Conservation (phyloP, 345 rosid genomes). For the Moringa oleifera region DNA sequence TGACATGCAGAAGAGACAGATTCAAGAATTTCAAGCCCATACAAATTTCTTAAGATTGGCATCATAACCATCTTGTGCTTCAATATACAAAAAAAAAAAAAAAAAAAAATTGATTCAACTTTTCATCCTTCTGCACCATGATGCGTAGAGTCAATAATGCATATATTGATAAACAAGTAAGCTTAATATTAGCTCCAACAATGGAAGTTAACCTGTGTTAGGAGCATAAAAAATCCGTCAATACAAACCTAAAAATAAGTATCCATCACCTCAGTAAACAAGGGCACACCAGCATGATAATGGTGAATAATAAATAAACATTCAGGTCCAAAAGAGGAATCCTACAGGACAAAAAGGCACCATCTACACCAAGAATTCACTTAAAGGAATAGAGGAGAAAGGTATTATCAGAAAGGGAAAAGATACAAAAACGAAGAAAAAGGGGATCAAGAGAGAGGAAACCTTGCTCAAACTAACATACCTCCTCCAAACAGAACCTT, state of each 20-base stretch:
- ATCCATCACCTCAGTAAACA: background rate
- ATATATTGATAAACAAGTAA: background rate
- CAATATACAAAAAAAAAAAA: too few species aligned
- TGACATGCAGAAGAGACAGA: too few species aligned
- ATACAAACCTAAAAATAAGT: background rate
- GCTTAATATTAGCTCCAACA: background rate
- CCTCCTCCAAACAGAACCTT: conserved; percentile 62
- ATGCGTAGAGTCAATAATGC: too few species aligned
- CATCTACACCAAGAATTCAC: too few species aligned
- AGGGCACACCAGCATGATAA: background rate
- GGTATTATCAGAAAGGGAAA: conserved; percentile 12
- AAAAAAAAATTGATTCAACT: too few species aligned
- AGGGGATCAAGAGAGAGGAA: background rate
- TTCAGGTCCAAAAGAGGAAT: too few species aligned
- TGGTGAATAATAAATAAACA: too few species aligned
- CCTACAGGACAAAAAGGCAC: too few species aligned
- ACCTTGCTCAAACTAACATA: conserved; percentile 14
- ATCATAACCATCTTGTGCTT: too few species aligned
- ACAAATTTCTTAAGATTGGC: too few species aligned
- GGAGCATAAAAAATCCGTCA: background rate
- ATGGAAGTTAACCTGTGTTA: background rate
- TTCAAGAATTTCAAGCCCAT: too few species aligned
- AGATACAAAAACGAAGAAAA: conserved; percentile 13
- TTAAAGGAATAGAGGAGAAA: background rate
- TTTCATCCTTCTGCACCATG: background rate